Evolutionary conservation across 2,329 filamentous ascomycete species (phyloP).

Genomic region (Monosporascus cannonballus): DNA sequence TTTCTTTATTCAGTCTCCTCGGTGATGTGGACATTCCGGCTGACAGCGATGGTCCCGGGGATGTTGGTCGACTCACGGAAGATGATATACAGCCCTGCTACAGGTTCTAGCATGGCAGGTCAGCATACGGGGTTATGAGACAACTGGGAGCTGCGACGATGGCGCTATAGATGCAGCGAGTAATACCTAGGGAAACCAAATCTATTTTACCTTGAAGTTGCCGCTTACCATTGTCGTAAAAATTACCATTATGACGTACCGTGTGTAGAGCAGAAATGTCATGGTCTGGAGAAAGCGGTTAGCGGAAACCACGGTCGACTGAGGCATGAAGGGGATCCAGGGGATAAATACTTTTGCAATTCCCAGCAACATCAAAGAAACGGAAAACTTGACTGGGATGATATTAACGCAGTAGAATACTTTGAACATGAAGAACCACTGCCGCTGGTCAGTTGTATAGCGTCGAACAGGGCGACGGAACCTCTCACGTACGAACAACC

Average conservation of each 20-base stretch:
- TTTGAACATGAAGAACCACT: slow-evolving; percentile 16
- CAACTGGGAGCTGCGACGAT: background rate
- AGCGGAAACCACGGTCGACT: background rate
- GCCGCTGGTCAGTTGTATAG: background rate
- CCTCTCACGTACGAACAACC: slow-evolving; percentile 7
- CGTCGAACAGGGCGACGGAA: background rate
- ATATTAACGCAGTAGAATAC: slow-evolving; percentile 15
- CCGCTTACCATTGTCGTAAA: slow-evolving; percentile 8
- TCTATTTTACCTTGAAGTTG: background rate
- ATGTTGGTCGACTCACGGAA: slow-evolving; percentile 5
- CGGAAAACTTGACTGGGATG: slow-evolving; percentile 12
- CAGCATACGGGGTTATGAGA: background rate
- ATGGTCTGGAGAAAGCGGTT: background rate
- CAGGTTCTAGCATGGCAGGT: slow-evolving; percentile 4
- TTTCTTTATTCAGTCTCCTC: background rate
- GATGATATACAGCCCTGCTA: slow-evolving; percentile 13
- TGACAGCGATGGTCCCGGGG: background rate
- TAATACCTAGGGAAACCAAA: background rate
- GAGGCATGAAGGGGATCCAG: background rate
- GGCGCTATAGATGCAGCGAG: background rate
- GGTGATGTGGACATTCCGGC: slow-evolving; percentile 1
- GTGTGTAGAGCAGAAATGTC: slow-evolving; percentile 4
- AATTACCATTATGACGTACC: slow-evolving; percentile 11
- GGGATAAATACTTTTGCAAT: slow-evolving; percentile 6
- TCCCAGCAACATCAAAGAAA: slow-evolving; percentile 10